These are phyloP conservation scores for Craterostigma plantagineum DNA, from an alignment of 257 asterid genomes.

Conservation along the genomic window DNA sequence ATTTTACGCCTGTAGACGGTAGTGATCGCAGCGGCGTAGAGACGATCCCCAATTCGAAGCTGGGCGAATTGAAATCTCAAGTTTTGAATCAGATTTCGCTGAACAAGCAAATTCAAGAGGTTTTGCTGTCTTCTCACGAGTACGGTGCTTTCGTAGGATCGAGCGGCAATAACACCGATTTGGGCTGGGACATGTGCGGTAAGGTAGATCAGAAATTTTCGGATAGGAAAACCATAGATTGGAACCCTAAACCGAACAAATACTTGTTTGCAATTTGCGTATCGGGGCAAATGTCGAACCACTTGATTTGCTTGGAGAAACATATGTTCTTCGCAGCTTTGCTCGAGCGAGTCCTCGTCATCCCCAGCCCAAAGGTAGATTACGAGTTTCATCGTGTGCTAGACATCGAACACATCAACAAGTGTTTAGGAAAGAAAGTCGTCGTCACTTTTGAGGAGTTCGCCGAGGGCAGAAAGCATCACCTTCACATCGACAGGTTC, in stretches of 20 bases:
- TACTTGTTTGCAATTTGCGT: slow-evolving; percentile 72
- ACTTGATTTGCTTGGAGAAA: slow-evolving; percentile 87
- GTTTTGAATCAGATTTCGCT: slow-evolving; percentile 47
- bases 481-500: slow-evolving; percentile 53
- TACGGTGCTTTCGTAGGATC: slow-evolving; percentile 16
- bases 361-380: slow-evolving; percentile 82
- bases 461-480: slow-evolving; percentile 36
- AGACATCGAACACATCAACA: slow-evolving; percentile 70
- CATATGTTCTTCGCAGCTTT: slow-evolving; percentile 90
- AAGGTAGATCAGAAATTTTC: slow-evolving; percentile 52
- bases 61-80: slow-evolving; percentile 37
- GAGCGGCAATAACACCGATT: slow-evolving; percentile 28
- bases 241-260: slow-evolving; percentile 71
- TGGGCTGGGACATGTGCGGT: slow-evolving; percentile 34
- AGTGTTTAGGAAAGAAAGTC: slow-evolving; percentile 65
- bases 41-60: slow-evolving; percentile 9
- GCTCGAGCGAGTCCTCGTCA: slow-evolving; percentile 59
- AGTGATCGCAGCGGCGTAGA: neutral
- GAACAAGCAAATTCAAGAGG: slow-evolving; percentile 58
- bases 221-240: slow-evolving; percentile 50
- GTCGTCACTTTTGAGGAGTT: slow-evolving; percentile 84
- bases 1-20: slow-evolving; percentile 10
- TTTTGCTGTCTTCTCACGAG: slow-evolving; percentile 53
- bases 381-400: slow-evolving; percentile 55
- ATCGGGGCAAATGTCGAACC: slow-evolving; percentile 97